Conservation (phyloP, 139 green algal genomes). For the Marvania coccoides region DNA sequence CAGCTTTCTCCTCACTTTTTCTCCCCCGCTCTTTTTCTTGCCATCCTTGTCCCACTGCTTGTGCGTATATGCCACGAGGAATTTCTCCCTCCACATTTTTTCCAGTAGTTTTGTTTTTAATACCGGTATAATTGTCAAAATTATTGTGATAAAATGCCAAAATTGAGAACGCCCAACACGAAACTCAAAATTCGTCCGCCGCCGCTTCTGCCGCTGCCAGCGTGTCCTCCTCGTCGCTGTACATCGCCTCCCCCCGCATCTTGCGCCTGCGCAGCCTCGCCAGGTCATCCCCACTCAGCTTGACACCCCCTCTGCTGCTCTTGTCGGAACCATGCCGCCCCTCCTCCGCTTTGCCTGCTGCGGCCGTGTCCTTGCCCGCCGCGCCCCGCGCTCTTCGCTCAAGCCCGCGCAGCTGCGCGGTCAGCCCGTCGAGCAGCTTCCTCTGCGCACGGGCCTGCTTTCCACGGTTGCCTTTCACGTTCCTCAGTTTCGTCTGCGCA, state of each 20-base stretch:
- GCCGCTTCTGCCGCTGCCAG: neutral
- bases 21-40: neutral
- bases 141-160: neutral
- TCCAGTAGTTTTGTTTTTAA: too few relatives aligned
- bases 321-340: neutral
- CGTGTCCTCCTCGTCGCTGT: slow-evolving; percentile 5
- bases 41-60: neutral
- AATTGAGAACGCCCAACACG: neutral
- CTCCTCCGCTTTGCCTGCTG: neutral
- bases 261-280: neutral
- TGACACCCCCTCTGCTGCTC: neutral
- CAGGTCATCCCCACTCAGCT: neutral
- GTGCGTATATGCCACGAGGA: too few relatives aligned
- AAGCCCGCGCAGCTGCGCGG: neutral
- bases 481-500: neutral
- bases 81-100: too few relatives aligned
- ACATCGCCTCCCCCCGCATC: neutral
- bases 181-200: neutral
- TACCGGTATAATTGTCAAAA: too few relatives aligned
- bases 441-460: slow-evolving; percentile 1
- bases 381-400: too few relatives aligned
- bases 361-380: neutral
- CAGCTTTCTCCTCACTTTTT: neutral
- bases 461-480: slow-evolving; percentile 3
- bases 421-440: slow-evolving; percentile 4